Base-by-base conservation (phyloP, 495 filamentous ascomycete species). In the Lophium mytilinum region DNA sequence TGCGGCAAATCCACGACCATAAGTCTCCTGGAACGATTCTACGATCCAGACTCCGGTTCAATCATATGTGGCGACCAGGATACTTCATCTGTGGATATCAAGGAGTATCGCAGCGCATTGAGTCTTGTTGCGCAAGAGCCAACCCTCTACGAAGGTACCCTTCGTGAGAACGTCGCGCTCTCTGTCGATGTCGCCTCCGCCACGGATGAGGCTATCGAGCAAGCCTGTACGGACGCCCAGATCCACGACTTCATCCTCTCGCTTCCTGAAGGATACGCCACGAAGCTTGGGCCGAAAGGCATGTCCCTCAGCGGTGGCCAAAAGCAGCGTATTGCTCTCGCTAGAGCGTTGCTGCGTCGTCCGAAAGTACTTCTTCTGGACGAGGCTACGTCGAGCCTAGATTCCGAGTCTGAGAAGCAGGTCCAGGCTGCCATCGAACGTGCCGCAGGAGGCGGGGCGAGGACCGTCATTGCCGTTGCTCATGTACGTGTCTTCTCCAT, bases 1-100 rank as follows among this genome's bases (percentile, higher is more conserved):
- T 91, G 88, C 64, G 89, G 89, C 45, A 94, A 94, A 76, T 84
- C 80, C 61, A 93, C 89, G 3, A 88, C 85, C 1, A 89, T 94
- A 62, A 80, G 79, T 34, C 76, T 94, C 12, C 74, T 93, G 39
- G 88, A 94, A 70, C 82, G 45, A 49, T 94, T 93, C 73, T 94
- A 93, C 64, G 67, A 69, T 37, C 55, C 59, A 15, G 51, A 43
- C 18, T 57, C 52, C 18, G 67, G 67, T 33, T 40, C 40, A 14
- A 61, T 69, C 18, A 42, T 58, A 1, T 57, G 48, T 36, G 62
- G 60, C 42, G 53, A 55, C 35, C 60, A 57, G 36, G 57, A 60
- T 21, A 66, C 66, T 49, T 58, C 57, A 3, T 21, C 24, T 7
- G 47, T 69, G 12, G 55, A 62, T 37, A 46, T 55, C 5, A 52